Percentiles rank a stretch among this genome's conserved stretches.
Conservation (phyloP, 805 yeast genomes). For the Candida ipomoeae region DNA sequence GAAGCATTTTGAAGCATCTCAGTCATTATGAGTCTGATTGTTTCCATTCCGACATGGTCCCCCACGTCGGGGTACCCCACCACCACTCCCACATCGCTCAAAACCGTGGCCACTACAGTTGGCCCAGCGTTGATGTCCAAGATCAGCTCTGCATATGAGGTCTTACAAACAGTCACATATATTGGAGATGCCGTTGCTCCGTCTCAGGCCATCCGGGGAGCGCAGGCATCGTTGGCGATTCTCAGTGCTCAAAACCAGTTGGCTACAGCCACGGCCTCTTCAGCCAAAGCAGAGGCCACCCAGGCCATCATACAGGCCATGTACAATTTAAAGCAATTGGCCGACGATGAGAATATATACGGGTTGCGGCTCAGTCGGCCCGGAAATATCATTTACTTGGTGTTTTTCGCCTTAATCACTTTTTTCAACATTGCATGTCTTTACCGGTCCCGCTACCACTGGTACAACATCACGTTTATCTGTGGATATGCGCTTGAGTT, state of each 20-base stretch:
- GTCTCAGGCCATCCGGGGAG: constrained; percentile 29
- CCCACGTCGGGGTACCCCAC: constrained; percentile 17
- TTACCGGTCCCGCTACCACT: constrained; percentile 31
- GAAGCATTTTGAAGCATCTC: not conserved
- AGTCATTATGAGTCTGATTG: not conserved
- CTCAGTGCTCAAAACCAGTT: constrained; percentile 31
- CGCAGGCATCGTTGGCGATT: constrained; percentile 33
- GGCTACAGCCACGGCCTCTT: constrained; percentile 35
- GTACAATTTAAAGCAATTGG: constrained; percentile 3
- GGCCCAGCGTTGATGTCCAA: constrained; percentile 21
- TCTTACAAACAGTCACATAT: constrained; percentile 21
- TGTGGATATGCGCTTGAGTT: constrained; percentile 35
- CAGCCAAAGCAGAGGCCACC: constrained; percentile 26
- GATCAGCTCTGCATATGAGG: constrained; percentile 10
- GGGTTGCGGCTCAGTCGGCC: constrained; percentile 22
- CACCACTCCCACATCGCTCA: constrained; percentile 27
- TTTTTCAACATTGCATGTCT: constrained; percentile 25
- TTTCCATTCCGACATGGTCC: constrained; percentile 8
- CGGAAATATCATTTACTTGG: constrained; percentile 31
- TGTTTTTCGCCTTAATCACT: constrained; percentile 24
- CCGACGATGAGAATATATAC: constrained; percentile 26
- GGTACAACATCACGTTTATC: constrained; percentile 38
- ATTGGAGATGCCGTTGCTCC: constrained; percentile 16
- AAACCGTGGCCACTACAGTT: constrained; percentile 23
- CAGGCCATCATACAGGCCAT: constrained; percentile 20